These are phyloP conservation scores for Sclerotinia nivalis DNA, from an alignment of 2,329 filamentous ascomycete genomes.

Conservation along the genomic window DNA sequence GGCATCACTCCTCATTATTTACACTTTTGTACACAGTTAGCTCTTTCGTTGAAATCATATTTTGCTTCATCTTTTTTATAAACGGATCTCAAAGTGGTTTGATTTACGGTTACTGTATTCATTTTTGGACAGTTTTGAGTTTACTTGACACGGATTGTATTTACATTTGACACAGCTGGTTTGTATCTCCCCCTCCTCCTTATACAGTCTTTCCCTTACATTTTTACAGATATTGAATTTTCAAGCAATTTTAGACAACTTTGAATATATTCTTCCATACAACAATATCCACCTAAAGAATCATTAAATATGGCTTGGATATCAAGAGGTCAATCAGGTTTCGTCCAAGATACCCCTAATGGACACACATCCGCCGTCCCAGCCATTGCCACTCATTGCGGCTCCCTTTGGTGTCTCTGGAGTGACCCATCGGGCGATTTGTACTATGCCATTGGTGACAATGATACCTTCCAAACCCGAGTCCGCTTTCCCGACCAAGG, in stretches of 20 bases:
- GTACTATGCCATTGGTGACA: slow-evolving; percentile 42
- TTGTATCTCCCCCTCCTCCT: not conserved
- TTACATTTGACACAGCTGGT: slow-evolving; percentile 3
- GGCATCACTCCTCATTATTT: not conserved
- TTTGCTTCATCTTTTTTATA: not conserved
- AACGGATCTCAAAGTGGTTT: not conserved
- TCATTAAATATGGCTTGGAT: slow-evolving; percentile 37
- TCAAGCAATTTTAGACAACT: not conserved
- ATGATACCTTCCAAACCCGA: slow-evolving; percentile 38
- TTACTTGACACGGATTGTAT: not conserved
- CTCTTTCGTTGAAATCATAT: not conserved
- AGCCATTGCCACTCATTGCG: slow-evolving; percentile 42
- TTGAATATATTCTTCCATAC: not conserved
- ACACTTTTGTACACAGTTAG: not conserved
- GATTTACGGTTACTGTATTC: not conserved
- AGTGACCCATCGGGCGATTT: slow-evolving; percentile 37
- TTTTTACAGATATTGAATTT: not conserved
- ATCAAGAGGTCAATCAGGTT: slow-evolving; percentile 40
- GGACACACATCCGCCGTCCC: slow-evolving; percentile 42
- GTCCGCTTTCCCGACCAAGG: slow-evolving; percentile 39
- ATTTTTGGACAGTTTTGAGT: not conserved
- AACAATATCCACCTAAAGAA: not conserved
- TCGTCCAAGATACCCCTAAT: slow-evolving; percentile 35
- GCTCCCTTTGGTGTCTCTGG: slow-evolving; percentile 45
- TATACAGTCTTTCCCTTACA: not conserved